phyloP scores from a whole-genome alignment of 2,329 filamentous ascomycete genomes.

The Aspergillus phoenicis region DNA sequence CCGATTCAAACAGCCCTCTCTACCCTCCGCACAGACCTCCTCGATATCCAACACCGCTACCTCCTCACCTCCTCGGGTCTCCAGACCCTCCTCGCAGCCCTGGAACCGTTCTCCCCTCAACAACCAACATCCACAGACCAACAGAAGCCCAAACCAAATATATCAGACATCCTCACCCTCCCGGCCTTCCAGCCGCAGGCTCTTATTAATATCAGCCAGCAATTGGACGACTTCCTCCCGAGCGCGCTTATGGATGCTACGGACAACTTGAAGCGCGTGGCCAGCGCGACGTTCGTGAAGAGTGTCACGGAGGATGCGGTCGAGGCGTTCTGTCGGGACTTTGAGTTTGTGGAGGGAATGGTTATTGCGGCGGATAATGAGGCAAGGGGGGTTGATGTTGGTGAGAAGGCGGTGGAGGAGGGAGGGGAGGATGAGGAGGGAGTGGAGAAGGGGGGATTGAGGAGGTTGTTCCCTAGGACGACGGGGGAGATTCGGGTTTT shows the following conservation, averaged over 20 bases:
- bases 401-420: conserved; percentile 34
- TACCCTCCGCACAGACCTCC: conserved; percentile 54
- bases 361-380: conserved; percentile 61
- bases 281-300: conserved; percentile 71
- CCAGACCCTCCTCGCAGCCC: conserved; percentile 60
- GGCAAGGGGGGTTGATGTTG: conserved; percentile 32
- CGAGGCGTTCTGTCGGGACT: conserved; percentile 80
- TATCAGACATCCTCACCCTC: conserved; percentile 59
- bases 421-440: conserved; percentile 40
- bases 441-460: conserved; percentile 44
- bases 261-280: conserved; percentile 74
- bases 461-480: conserved; percentile 64
- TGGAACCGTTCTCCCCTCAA: conserved; percentile 48
- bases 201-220: conserved; percentile 70
- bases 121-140: conserved; percentile 20
- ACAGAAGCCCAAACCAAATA: conserved; percentile 45
- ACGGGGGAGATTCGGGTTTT: conserved; percentile 66
- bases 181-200: conserved; percentile 61
- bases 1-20: conserved; percentile 58
- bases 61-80: conserved; percentile 77
- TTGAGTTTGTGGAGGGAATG: conserved; percentile 68
- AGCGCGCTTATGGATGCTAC: conserved; percentile 91
- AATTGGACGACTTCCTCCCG: conserved; percentile 85
- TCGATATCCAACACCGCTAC: conserved; percentile 70
- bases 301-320: conserved; percentile 81